Percentiles rank a stretch among this genome's conserved stretches.
These are phyloP conservation scores for Tetradesmus obliquus DNA, from an alignment of 139 green algal genomes.

Conservation along the genomic window DNA sequence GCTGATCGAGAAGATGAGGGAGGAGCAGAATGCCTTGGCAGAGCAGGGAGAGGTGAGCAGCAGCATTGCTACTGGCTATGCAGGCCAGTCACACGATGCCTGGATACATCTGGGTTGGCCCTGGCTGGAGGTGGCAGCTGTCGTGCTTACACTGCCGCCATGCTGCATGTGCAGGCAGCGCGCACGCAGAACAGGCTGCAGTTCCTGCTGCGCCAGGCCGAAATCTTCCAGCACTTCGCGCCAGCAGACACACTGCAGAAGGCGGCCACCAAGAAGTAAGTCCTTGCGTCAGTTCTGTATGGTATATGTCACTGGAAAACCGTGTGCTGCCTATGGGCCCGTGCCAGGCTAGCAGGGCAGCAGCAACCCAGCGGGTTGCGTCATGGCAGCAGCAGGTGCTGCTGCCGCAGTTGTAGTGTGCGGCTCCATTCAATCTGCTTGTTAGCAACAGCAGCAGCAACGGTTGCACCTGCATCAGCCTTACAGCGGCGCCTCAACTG, in stretches of 20 bases:
- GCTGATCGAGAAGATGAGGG: constrained; percentile 84
- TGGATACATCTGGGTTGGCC: background rate
- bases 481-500: background rate
- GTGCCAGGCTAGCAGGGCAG: background rate
- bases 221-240: constrained; percentile 99
- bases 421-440: background rate
- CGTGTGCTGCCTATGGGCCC: too few species aligned
- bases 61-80: background rate
- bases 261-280: constrained; percentile 68
- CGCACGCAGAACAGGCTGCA: constrained; percentile 83
- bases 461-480: background rate
- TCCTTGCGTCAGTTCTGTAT: background rate
- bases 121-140: background rate
- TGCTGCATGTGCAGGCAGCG: constrained; percentile 69
- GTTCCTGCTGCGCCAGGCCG: constrained; percentile 96
- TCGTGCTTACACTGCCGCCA: background rate
- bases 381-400: background rate
- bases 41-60: constrained; percentile 71
- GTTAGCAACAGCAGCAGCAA: background rate
- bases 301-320: too few species aligned
- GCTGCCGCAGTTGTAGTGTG: background rate
- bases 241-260: constrained; percentile 57
- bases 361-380: too few species aligned
- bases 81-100: background rate
- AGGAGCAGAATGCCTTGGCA: constrained; percentile 81